Evolutionary conservation across 768 basidiomycete species (phyloP), one percentile per base, ranked within the genome.

Genomic region (Harrya chromipes): DNA sequence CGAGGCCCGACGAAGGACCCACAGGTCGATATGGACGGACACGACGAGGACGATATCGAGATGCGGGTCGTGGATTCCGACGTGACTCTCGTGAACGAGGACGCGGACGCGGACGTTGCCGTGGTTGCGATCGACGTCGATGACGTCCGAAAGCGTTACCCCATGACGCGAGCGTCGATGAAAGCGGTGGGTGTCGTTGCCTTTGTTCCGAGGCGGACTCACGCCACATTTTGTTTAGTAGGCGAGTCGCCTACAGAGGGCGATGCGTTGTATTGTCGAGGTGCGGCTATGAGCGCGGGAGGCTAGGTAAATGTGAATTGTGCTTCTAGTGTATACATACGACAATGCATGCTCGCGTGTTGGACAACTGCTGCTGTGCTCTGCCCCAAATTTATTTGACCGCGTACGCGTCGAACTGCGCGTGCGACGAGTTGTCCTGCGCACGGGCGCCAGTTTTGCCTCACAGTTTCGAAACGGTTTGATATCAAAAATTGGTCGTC

Each of bases 1-100:
- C 20, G 27, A 21, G 20, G 20, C 4, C 31, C 36, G 23, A 26
- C 34, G 26, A 8, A 27, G 1, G 36, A n/a, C 20, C 19, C 27
- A 41, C n/a, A 37, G 12, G 19, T 11, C n/a, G 36, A 33, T 4
- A 12, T 9, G 23, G 35, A 43, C 14, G 49, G n/a, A 21, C 26
- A 26, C 29, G 49, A 36, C 2, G 42, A 44, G 11, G 43, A 43
- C 2, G 54, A 43, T 21, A 24, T 36, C 8, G 57, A 46, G 11
- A 37, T 52, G 2, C 35, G 8, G 8, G 19, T 50, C 21, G 49
- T 60, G 43, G 67, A 57, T 42, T 67, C 65, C 1, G 65, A 68
- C 17, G 21, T 43, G 52, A 67, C 67, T 2, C 67, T 67, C 26
- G 64, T 70, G 33, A 55, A 57, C 43, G 59, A 61, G 14, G 60